phyloP scores from a whole-genome alignment of 805 yeast species.

The Candida sanyiensis region DNA sequence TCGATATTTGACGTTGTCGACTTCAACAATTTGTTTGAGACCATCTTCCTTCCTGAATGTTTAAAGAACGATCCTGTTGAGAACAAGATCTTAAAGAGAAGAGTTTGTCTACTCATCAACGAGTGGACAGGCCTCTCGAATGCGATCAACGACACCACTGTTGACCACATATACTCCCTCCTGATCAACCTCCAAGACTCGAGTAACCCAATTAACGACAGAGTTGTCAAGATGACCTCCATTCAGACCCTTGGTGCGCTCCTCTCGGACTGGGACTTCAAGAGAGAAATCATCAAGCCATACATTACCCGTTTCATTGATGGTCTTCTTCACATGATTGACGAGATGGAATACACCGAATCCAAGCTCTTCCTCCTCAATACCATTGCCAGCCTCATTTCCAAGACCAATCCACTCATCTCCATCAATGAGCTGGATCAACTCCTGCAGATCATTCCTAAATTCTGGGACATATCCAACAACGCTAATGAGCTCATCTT shows the following conservation, averaged over 20 bases:
- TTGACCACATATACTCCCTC: slow-evolving; percentile 54
- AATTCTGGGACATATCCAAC: slow-evolving; percentile 63
- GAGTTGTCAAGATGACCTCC: slow-evolving; percentile 75
- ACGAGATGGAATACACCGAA: slow-evolving; percentile 55
- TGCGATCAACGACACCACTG: slow-evolving; percentile 48
- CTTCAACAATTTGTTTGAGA: slow-evolving; percentile 56
- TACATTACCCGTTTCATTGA: slow-evolving; percentile 49
- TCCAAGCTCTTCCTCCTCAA: slow-evolving; percentile 70
- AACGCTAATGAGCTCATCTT: slow-evolving; percentile 39
- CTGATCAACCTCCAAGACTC: slow-evolving; percentile 45
- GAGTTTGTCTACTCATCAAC: slow-evolving; percentile 68
- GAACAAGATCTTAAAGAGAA: slow-evolving; percentile 60
- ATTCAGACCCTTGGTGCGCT: slow-evolving; percentile 61
- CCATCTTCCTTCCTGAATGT: slow-evolving; percentile 62
- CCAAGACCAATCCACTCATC: slow-evolving; percentile 59
- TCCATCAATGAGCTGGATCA: slow-evolving; percentile 45
- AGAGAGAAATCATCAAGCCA: slow-evolving; percentile 60
- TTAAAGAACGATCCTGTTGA: slow-evolving; percentile 39
- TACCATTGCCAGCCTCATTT: slow-evolving; percentile 57
- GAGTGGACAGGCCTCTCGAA: slow-evolving; percentile 71
- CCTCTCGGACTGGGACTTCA: slow-evolving; percentile 84
- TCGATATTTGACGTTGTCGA: slow-evolving; percentile 61
- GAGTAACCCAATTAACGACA: slow-evolving; percentile 50
- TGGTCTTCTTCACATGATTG: slow-evolving; percentile 44
- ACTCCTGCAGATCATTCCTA: slow-evolving; percentile 57